Percentiles rank a stretch among this genome's conserved stretches.
These are phyloP conservation scores for Anaeramoeba ignava DNA, from an alignment of 78 protist species.

Conservation along the genomic window DNA sequence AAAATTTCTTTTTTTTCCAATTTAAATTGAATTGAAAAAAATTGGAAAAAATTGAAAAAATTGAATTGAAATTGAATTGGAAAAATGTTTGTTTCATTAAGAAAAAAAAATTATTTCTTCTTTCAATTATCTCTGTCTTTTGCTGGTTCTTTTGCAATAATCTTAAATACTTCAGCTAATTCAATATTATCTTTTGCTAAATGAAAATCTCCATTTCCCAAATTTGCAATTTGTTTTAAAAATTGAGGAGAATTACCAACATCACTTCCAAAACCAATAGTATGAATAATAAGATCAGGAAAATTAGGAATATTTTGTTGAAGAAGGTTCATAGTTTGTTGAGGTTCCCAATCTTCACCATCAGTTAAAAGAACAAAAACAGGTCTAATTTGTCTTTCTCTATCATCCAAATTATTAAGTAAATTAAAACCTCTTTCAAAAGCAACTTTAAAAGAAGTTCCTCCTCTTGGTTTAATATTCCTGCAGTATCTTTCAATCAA, in stretches of 20 bases:
- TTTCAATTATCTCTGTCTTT: too few species aligned
- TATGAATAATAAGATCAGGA: not conserved
- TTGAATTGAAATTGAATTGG: too few species aligned
- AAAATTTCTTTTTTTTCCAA: too few species aligned
- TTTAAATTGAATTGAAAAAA: too few species aligned
- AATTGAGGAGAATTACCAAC: not conserved
- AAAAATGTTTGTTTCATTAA: too few species aligned
- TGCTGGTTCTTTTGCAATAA: not conserved
- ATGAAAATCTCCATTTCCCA: not conserved
- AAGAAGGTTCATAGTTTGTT: not conserved
- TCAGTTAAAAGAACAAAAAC: not conserved
- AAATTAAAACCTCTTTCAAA: not conserved
- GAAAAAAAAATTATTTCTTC: too few species aligned
- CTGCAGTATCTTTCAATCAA: not conserved
- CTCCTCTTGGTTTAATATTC: not conserved
- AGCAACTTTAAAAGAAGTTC: not conserved
- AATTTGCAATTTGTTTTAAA: not conserved
- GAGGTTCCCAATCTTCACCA: not conserved
- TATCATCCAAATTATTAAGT: not conserved
- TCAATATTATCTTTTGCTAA: not conserved
- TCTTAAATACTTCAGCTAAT: not conserved
- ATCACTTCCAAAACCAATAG: not conserved
- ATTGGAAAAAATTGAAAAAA: too few species aligned
- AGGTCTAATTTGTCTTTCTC: not conserved
- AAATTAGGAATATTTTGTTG: not conserved